Percentiles rank a stretch among this genome's conserved stretches.
Conservation (phyloP, 2,329 filamentous ascomycete genomes). For the Cytospora mali region DNA sequence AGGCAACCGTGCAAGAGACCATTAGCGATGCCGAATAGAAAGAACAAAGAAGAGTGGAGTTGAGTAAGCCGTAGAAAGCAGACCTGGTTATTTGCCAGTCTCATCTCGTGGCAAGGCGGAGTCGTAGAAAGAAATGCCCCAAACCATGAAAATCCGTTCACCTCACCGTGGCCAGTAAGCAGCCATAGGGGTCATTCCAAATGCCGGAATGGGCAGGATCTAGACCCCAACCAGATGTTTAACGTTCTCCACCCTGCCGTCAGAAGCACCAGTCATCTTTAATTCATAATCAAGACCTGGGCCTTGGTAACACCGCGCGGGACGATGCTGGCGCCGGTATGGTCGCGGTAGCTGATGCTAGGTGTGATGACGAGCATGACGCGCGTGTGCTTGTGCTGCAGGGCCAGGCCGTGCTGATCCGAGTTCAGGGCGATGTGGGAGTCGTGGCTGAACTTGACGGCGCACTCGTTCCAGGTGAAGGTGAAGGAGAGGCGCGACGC, state of each 20-base stretch:
- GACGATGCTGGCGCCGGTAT: slow-evolving; percentile 48
- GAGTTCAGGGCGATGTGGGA: slow-evolving; percentile 52
- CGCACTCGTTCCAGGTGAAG: slow-evolving; percentile 51
- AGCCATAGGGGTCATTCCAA: not conserved
- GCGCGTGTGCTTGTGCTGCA: slow-evolving; percentile 55
- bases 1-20: not conserved
- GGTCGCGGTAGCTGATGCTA: slow-evolving; percentile 56
- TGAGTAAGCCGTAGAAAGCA: not conserved
- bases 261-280: slow-evolving; percentile 5
- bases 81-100: not conserved
- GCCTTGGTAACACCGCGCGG: slow-evolving; percentile 49
- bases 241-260: not conserved
- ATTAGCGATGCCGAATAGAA: not conserved
- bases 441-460: slow-evolving; percentile 51
- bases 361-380: slow-evolving; percentile 59
- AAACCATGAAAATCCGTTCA: not conserved
- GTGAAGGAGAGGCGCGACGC: slow-evolving; percentile 40
- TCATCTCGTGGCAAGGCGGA: not conserved
- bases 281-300: slow-evolving; percentile 54
- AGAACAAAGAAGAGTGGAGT: not conserved
- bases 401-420: slow-evolving; percentile 42
- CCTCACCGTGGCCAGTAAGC: not conserved
- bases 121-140: not conserved
- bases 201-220: not conserved
- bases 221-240: not conserved